Evolutionary conservation across 441 rosid species (phyloP).

Genomic region (Breynia disticha): DNA sequence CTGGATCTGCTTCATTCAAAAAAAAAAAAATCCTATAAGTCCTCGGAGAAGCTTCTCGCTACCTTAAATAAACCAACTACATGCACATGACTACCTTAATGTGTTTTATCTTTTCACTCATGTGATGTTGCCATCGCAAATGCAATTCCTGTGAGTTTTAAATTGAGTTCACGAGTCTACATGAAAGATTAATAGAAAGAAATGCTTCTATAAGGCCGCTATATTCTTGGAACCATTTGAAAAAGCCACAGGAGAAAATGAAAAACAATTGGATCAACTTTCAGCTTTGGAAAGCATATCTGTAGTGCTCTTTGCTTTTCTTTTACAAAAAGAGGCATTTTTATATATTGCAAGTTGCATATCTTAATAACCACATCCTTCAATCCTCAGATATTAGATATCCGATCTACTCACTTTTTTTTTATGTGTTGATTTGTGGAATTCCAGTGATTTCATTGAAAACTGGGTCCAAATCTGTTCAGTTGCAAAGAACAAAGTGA

Average conservation of each 20-base stretch:
- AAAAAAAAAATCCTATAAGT: too few species aligned
- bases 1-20: too few species aligned
- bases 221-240: background rate
- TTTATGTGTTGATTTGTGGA: background rate
- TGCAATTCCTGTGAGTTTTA: background rate
- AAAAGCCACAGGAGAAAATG: too few species aligned
- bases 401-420: background rate
- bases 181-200: background rate
- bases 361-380: too few species aligned
- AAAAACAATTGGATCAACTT: background rate
- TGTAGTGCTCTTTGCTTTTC: background rate
- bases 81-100: too few species aligned
- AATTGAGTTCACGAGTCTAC: background rate
- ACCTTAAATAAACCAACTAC: too few species aligned
- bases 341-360: too few species aligned
- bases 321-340: too few species aligned
- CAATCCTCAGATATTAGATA: background rate
- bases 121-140: conserved; percentile 6
- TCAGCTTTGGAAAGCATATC: background rate
- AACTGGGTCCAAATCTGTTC: conserved; percentile 77
- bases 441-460: conserved; percentile 77
- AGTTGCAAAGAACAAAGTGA: conserved; percentile 62
- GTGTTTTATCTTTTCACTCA: conserved; percentile 3
- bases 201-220: background rate
- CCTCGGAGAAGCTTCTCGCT: too few species aligned